Evolutionary conservation across 257 asterid genomes (phyloP), one percentile per base, ranked within the genome.

Genomic region (Verbascum thapsus): DNA sequence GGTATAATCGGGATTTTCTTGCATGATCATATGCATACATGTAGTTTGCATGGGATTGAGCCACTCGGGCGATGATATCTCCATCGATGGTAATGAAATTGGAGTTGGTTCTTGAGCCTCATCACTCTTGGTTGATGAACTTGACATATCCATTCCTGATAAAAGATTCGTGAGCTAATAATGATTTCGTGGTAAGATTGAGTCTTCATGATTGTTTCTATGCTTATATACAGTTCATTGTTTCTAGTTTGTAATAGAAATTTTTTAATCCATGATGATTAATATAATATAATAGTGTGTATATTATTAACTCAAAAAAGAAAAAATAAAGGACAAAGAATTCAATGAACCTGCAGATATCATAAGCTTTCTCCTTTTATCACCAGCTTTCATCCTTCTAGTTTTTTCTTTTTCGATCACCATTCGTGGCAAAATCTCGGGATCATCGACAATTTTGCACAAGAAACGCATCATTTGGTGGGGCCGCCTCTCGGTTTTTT

Each of bases 401-500:
- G 26, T 42, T 43, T 47, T 82, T 20, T 74, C 83, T 32, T 83
- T 88, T 45, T 88, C 81, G 19, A 82, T 74, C 71, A 88, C 72
- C 84, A 84, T 81, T 0, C 73, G 76, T 0, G 91, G 85, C 60
- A 91, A 8, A 11, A 91, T 79, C 2, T 85, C 83, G 0, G 98
- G 98, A 53, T 86, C 90, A 8, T 88, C 82, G 4, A 78, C 95
- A 0, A 82, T 84, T 72, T 85, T 91, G 77, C 77, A 73, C 61
- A 91, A 45, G 78, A 91, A 91, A n/a, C 86, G 72, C 95, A 88
- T 83, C 92, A 91, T 76, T 35, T 88, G 95, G 17, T 80, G 87
- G 7, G 98, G 98, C n/a, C 96, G 68, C 42, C 79, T 76, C 82
- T 91, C 98, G 4, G 98, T 88, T 11, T 95, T 87, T 72, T 91